Evolutionary conservation across 148 eudicot species (phyloP), one percentile per base, ranked within the genome.

Genomic region (Pouteria glomerata): DNA sequence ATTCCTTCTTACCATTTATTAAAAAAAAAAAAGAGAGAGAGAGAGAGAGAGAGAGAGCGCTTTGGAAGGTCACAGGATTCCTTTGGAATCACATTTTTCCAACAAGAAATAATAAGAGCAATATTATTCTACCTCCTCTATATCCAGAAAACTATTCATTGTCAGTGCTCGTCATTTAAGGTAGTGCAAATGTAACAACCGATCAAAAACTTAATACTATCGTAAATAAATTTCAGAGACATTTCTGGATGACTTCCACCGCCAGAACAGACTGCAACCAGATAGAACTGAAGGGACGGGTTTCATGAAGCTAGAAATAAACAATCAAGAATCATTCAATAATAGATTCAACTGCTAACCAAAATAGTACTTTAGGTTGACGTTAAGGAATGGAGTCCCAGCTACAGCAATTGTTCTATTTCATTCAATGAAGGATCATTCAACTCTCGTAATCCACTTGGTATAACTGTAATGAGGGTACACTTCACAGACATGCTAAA

Each of bases 241-340:
- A 4, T 4, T 6, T 45, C 51, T 6, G 14, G 8, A 63, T 23
- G 51, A 42, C 39, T 63, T 39, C 33, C 50, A 42, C 39, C 7
- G 51, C 68, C 2, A 19, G 33, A 26, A 64, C 48, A 63, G 11
- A 26, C 29, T 64, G 68, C 52, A 64, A 64, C 24, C 68, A 4
- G 68, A 27, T 42, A 42, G 68, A 64, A 64, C 68, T 23, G 52
- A 64, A 21, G n/a, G 27, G 41, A 61, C 31, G 24, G 50, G 50
- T 14, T 63, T 24, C 50, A 41, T 41, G 50, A 30, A 42, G 68
- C 24, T 63, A 41, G 45, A 4, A 39, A 10, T 23, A 10, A 39
- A 35, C 15, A 23, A 21, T 37, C 47, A 23, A 18, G 19, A 24
- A 34, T 11, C 5, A 64, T 24, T 41, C n/a, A 11, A 23, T 27